phyloP scores from a whole-genome alignment of 148 eudicot species.

The Amaranthus cruentus region DNA sequence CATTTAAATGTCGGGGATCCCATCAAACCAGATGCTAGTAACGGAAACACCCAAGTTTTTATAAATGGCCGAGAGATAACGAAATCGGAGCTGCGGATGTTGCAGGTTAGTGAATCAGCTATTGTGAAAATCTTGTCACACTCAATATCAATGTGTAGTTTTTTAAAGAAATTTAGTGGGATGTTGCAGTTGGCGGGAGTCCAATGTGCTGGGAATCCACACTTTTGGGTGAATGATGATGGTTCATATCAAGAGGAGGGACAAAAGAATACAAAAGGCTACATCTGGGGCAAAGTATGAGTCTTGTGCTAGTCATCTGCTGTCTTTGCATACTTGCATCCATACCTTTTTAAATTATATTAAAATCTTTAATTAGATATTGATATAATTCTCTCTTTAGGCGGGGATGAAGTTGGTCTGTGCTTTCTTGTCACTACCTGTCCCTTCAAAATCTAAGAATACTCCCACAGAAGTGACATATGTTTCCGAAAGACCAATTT shows the following conservation, averaged over 20 bases:
- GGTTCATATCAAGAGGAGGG: conserved; percentile 99
- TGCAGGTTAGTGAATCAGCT: conserved; percentile 54
- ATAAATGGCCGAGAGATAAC: conserved; percentile 98
- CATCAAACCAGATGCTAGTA: conserved; percentile 75
- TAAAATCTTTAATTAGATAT: background rate
- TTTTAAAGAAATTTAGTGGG: conserved; percentile 9
- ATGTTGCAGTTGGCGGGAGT: conserved; percentile 86
- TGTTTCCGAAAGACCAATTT: conserved; percentile 42
- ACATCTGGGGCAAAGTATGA: conserved; percentile 94
- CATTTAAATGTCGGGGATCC: conserved; percentile 93
- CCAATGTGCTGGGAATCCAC: conserved; percentile 98
- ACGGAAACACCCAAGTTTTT: conserved; percentile 86
- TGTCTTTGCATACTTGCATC: conserved; percentile 5
- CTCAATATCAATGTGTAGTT: conserved; percentile 1
- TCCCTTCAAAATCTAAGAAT: conserved; percentile 65
- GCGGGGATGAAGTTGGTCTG: conserved; percentile 91
- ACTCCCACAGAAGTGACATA: conserved; percentile 49
- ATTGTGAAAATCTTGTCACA: conserved; percentile 10
- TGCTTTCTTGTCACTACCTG: conserved; percentile 87
- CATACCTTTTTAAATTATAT: background rate
- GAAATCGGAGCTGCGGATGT: conserved; percentile 88
- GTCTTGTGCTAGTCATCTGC: background rate
- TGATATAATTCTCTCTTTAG: conserved; percentile 29
- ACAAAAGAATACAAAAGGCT: conserved; percentile 94
- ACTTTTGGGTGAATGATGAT: conserved; percentile 99